Evolutionary conservation across 2,329 filamentous ascomycete genomes (phyloP).

Genomic region (Botrytis porri): DNA sequence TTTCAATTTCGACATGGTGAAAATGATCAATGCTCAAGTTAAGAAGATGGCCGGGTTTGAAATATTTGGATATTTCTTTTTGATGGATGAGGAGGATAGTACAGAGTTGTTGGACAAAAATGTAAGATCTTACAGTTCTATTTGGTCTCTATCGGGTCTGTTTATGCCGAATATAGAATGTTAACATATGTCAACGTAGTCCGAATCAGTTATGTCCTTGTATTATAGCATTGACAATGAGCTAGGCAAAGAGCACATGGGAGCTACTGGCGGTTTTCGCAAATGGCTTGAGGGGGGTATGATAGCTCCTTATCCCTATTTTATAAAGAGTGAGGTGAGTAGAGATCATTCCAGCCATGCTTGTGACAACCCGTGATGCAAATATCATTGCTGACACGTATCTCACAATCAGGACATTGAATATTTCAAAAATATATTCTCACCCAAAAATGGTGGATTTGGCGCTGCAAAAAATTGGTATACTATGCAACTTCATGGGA

Average conservation of each 20-base stretch:
- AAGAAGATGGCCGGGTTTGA: conserved; percentile 25
- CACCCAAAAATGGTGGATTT: conserved; percentile 4
- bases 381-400: not conserved
- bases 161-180: not conserved
- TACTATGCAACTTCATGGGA: not conserved
- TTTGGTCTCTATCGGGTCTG: not conserved
- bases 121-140: conserved; percentile 12
- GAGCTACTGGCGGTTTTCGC: conserved; percentile 19
- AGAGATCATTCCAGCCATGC: not conserved
- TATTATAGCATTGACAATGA: conserved; percentile 14
- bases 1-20: conserved; percentile 15
- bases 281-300: conserved; percentile 9
- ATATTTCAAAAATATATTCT: not conserved
- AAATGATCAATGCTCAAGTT: conserved; percentile 21
- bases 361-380: too few species aligned
- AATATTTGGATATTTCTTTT: conserved; percentile 27
- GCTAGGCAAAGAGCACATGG: conserved; percentile 22
- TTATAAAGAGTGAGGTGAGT: conserved; percentile 21
- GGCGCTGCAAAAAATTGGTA: conserved; percentile 14
- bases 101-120: conserved; percentile 25
- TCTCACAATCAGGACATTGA: not conserved
- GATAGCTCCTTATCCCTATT: conserved; percentile 20
- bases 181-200: conserved; percentile 18
- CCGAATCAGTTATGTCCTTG: conserved; percentile 24
- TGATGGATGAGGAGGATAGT: conserved; percentile 22